Evolutionary conservation across 2,329 filamentous ascomycete genomes (phyloP).

Genomic region (Ambrosiella xylebori): DNA sequence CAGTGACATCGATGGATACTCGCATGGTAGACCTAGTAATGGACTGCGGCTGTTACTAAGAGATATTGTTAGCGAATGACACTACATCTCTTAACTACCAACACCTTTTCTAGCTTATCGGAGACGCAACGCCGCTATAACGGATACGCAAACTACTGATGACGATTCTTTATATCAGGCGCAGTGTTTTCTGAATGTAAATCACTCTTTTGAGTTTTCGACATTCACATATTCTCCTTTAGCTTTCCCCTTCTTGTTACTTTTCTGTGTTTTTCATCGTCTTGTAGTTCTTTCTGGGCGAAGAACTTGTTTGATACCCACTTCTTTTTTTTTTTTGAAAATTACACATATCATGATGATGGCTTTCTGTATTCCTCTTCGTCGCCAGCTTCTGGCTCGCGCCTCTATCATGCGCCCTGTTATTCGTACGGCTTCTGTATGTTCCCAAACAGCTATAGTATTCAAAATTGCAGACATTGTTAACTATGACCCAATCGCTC

Average conservation of each 20-base stretch:
- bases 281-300: background rate
- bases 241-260: background rate
- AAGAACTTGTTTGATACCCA: background rate
- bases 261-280: background rate
- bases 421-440: slow-evolving; percentile 22
- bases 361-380: slow-evolving; percentile 24
- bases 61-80: slow-evolving; percentile 4
- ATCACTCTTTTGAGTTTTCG: too few relatives aligned
- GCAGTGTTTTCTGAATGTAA: too few relatives aligned
- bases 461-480: background rate
- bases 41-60: slow-evolving; percentile 10
- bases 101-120: slow-evolving; percentile 2
- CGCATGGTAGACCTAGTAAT: background rate
- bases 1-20: background rate
- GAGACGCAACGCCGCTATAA: slow-evolving; percentile 10
- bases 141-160: background rate
- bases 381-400: slow-evolving; percentile 22
- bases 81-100: background rate
- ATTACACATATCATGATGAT: slow-evolving; percentile 17
- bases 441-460: slow-evolving; percentile 10
- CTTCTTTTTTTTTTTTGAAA: background rate
- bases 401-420: slow-evolving; percentile 19
- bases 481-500: background rate
- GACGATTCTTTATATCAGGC: background rate
- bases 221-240: background rate